Base-by-base conservation (phyloP, 1,139 yeast genomes). In the Zygosaccharomyces pseudobailii region DNA sequence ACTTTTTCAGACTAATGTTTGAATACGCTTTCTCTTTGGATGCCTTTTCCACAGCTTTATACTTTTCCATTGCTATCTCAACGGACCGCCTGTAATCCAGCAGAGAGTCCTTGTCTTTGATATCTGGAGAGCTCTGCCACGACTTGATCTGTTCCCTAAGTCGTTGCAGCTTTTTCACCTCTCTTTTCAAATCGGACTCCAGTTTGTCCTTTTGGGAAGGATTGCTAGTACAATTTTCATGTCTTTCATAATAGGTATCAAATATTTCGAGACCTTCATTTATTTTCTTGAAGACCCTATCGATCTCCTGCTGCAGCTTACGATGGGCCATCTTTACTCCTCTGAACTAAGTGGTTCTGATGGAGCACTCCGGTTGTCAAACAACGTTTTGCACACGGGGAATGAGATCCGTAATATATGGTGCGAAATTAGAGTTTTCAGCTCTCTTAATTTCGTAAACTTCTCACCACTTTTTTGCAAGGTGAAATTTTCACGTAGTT, bases 21-120 rank as follows among this genome's bases (percentile, higher is more conserved):
- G 88, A 82, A 58, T 82, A 84, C 39, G 87, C 90, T 61, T 84
- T 84, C 51, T 84, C 81, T 63, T 84, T 84, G 23, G 84, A 78
- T 17, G 82, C 80, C 59, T 83, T 84, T 59, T 85, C 94, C 50
- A 84, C 83, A 46, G 81, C 84, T 62, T 85, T 85, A 64, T 84
- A 85, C 64, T 81, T 79, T 65, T 85, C 94, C 94, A 85, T 85
- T 25, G 90, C 90, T 55, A 78, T 80, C 58, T 85, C 88, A 40
- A 85, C 87, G 43, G 76, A 72, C 55, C 82, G 71, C 53, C 90
- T 71, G 57, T 80, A 77, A 44, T 80, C 84, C 57, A 79, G 75
- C 41, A 84, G 70, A 43, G 75, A 65, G 47, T 75, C 79, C 66
- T 84, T 83, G 60, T 84, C 90, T 61, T 84, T 84, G 53, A 84